These are phyloP conservation scores for Debaryomyces maramus DNA, from an alignment of 805 yeast species.

Conservation along the genomic window DNA sequence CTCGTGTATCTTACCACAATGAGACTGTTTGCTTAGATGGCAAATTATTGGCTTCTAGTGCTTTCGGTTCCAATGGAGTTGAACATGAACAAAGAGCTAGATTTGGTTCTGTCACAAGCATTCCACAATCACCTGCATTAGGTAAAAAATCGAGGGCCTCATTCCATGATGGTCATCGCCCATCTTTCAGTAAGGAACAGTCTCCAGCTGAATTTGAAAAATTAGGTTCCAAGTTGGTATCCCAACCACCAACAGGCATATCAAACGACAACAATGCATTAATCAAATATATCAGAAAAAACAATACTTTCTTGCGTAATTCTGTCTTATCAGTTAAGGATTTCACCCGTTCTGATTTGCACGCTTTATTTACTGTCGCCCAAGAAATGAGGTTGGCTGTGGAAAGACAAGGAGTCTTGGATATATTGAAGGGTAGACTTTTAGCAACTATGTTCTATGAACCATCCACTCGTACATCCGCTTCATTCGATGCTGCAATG, in stretches of 20 bases:
- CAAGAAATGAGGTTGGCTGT: slow-evolving; percentile 97
- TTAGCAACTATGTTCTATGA: slow-evolving; percentile 96
- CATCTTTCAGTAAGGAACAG: slow-evolving; percentile 36
- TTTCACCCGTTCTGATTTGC: slow-evolving; percentile 84
- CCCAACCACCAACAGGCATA: slow-evolving; percentile 70
- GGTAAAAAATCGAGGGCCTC: slow-evolving; percentile 35
- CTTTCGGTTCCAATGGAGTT: slow-evolving; percentile 58
- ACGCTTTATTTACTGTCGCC: slow-evolving; percentile 91
- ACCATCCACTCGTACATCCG: slow-evolving; percentile 95
- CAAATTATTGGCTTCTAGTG: slow-evolving; percentile 56
- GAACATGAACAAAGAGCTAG: slow-evolving; percentile 44
- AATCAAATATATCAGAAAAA: slow-evolving; percentile 69
- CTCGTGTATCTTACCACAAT: slow-evolving; percentile 77
- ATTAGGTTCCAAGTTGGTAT: slow-evolving; percentile 67
- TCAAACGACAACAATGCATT: slow-evolving; percentile 78
- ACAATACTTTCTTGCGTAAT: slow-evolving; percentile 88
- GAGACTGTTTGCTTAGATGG: slow-evolving; percentile 87
- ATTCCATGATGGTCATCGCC: slow-evolving; percentile 36
- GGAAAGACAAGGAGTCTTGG: slow-evolving; percentile 93
- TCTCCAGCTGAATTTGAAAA: slow-evolving; percentile 46
- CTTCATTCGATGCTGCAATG: slow-evolving; percentile 99
- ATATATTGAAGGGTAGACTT: slow-evolving; percentile 84
- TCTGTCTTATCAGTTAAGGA: slow-evolving; percentile 87
- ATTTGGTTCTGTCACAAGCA: slow-evolving; percentile 34
- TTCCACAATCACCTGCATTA: slow-evolving; percentile 42